phyloP scores from a whole-genome alignment of 352 stramenopile species.

The Achlya hypogyna region DNA sequence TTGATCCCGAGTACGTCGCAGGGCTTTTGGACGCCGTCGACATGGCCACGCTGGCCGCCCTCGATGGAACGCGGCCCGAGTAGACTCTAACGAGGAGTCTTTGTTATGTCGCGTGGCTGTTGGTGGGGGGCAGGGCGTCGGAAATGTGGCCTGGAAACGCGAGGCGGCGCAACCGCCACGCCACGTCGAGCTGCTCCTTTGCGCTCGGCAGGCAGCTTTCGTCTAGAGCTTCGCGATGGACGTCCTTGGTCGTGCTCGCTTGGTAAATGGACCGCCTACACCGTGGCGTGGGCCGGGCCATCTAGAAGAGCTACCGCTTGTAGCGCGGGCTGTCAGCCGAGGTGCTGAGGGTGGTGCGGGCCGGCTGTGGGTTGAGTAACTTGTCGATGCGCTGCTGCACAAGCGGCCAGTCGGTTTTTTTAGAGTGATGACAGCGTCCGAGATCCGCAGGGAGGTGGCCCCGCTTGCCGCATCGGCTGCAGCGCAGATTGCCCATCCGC shows the following conservation, averaged over 20 bases:
- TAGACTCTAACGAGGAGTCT: no score
- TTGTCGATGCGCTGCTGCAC: constrained; percentile 5
- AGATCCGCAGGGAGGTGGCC: constrained; percentile 45
- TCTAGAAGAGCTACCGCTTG: not conserved
- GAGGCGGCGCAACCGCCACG: constrained; percentile 2
- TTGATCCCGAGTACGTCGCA: constrained; percentile 29
- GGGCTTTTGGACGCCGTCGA: constrained; percentile 28
- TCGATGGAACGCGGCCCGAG: constrained; percentile 32
- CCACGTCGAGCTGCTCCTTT: constrained; percentile 39
- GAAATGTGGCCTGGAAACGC: not conserved
- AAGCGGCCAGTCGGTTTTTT: constrained; percentile 12
- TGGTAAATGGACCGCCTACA: constrained; percentile 2
- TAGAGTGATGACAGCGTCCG: constrained; percentile 31
- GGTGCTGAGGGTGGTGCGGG: not conserved
- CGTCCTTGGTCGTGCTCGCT: constrained; percentile 4
- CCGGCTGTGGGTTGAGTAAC: constrained; percentile 1
- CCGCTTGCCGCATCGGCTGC: constrained; percentile 42
- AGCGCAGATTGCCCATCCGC: constrained; percentile 60
- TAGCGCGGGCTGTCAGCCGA: not conserved
- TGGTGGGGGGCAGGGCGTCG: not conserved
- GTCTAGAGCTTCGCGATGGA: constrained; percentile 44
- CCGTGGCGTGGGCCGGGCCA: not conserved
- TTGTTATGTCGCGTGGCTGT: not conserved
- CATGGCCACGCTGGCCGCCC: constrained; percentile 28
- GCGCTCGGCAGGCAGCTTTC: constrained; percentile 43